A percentile compares a stretch with the other conserved stretches of the same genome.
Conservation (phyloP, 805 yeast species). For the Deakozyma indianensis region DNA sequence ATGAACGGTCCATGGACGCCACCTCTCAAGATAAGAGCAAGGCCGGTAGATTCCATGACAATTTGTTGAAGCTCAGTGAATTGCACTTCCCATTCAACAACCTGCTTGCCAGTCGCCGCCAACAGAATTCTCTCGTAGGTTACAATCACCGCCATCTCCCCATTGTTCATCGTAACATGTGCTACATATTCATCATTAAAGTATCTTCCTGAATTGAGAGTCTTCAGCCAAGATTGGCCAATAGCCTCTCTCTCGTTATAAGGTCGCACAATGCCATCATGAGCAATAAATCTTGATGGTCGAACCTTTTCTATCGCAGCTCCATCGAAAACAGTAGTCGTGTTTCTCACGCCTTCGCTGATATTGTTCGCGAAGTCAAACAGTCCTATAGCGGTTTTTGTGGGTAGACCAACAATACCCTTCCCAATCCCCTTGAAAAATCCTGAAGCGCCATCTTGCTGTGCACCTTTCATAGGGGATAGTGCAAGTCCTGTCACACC, state of each 20-base stretch:
- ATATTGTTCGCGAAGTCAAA: constrained; percentile 86
- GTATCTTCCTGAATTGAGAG: constrained; percentile 66
- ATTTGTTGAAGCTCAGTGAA: constrained; percentile 57
- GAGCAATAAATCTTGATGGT: constrained; percentile 61
- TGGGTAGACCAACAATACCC: constrained; percentile 91
- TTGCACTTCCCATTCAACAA: constrained; percentile 55
- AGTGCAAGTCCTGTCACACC: constrained; percentile 84
- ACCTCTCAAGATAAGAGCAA: constrained; percentile 46
- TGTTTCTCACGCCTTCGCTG: constrained; percentile 84
- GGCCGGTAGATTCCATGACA: constrained; percentile 66
- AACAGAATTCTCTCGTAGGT: constrained; percentile 59
- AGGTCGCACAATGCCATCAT: constrained; percentile 60
- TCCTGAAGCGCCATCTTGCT: constrained; percentile 79
- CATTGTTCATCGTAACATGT: constrained; percentile 71
- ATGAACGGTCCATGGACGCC: constrained; percentile 56
- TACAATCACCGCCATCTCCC: constrained; percentile 61
- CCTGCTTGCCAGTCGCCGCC: constrained; percentile 45
- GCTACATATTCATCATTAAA: constrained; percentile 67
- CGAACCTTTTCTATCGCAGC: constrained; percentile 68
- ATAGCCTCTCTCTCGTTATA: constrained; percentile 74
- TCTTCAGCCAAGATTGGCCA: constrained; percentile 86
- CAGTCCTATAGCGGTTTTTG: constrained; percentile 91
- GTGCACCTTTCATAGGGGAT: constrained; percentile 84
- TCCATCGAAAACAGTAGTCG: constrained; percentile 79
- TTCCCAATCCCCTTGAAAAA: constrained; percentile 88